Conservation (phyloP, 2,329 filamentous ascomycete species). For the Aspergillus awamori region DNA sequence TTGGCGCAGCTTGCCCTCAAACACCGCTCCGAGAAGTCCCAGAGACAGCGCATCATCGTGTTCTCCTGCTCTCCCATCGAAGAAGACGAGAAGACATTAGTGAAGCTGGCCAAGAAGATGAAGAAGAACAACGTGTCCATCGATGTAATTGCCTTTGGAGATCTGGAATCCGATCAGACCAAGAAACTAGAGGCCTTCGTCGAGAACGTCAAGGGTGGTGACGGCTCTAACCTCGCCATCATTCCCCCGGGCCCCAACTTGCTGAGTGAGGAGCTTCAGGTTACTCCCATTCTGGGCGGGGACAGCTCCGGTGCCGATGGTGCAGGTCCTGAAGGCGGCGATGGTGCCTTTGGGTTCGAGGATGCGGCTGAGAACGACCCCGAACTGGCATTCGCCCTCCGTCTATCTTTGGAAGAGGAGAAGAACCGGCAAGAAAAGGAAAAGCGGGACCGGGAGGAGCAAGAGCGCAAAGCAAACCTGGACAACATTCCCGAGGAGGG, state of each 20-base stretch:
- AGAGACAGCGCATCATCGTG: conserved; percentile 94
- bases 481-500: conserved; percentile 78
- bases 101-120: conserved; percentile 94
- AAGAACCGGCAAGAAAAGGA: conserved; percentile 89
- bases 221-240: conserved; percentile 87
- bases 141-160: conserved; percentile 93
- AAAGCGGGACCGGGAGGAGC: conserved; percentile 72
- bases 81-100: conserved; percentile 85
- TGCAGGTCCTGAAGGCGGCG: conserved; percentile 55
- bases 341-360: conserved; percentile 69
- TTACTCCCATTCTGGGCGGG: conserved; percentile 85
- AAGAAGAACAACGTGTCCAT: conserved; percentile 96
- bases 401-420: conserved; percentile 98
- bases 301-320: conserved; percentile 66
- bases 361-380: conserved; percentile 85
- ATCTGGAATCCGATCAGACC: conserved; percentile 84
- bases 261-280: conserved; percentile 86
- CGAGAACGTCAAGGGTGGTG: conserved; percentile 85
- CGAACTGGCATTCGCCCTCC: conserved; percentile 87
- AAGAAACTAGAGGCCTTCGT: conserved; percentile 93
- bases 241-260: conserved; percentile 90
- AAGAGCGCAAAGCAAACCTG: conserved; percentile 72
- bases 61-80: conserved; percentile 92
- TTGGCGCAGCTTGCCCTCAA: conserved; percentile 80
- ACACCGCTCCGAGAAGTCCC: conserved; percentile 96